Percentiles rank a stretch among this genome's conserved stretches.
These are phyloP conservation scores for Hypomontagnella monticulosa DNA, from an alignment of 495 filamentous ascomycete species.

Conservation along the genomic window DNA sequence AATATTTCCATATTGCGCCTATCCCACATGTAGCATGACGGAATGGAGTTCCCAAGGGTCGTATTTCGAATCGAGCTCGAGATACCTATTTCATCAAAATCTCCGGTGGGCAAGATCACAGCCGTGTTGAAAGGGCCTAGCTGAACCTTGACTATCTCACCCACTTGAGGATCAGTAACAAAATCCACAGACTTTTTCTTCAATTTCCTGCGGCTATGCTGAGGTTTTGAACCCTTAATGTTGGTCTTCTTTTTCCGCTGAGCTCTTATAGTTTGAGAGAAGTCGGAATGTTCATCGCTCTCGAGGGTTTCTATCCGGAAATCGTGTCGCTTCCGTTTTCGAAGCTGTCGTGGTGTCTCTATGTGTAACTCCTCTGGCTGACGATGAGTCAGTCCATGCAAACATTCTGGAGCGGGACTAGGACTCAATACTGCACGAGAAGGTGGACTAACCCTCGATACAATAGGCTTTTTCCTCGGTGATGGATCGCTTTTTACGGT, in stretches of 20 bases:
- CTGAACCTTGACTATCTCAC: constrained; percentile 7
- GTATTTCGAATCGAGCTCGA: constrained; percentile 9
- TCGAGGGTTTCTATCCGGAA: neutral
- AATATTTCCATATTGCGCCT: neutral
- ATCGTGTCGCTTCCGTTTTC: constrained; percentile 1
- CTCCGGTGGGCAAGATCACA: constrained; percentile 1
- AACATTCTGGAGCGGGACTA: no score
- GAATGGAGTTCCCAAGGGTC: neutral
- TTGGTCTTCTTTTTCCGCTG: neutral
- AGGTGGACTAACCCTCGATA: neutral
- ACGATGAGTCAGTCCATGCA: neutral
- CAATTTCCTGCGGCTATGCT: neutral
- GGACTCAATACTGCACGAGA: neutral
- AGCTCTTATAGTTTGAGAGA: neutral
- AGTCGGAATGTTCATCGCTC: neutral
- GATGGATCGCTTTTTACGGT: neutral
- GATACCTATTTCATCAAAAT: constrained; percentile 13
- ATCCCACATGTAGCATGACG: constrained; percentile 10
- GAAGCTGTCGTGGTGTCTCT: neutral
- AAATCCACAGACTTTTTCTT: neutral
- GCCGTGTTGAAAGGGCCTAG: neutral
- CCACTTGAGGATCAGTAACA: constrained; percentile 3
- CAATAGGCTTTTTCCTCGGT: neutral
- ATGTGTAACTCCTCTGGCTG: neutral
- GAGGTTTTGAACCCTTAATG: neutral